A percentile compares a stretch with the other conserved stretches of the same genome.
phyloP scores from a whole-genome alignment of 2,329 filamentous ascomycete genomes.

The Tetracladium maxilliforme region DNA sequence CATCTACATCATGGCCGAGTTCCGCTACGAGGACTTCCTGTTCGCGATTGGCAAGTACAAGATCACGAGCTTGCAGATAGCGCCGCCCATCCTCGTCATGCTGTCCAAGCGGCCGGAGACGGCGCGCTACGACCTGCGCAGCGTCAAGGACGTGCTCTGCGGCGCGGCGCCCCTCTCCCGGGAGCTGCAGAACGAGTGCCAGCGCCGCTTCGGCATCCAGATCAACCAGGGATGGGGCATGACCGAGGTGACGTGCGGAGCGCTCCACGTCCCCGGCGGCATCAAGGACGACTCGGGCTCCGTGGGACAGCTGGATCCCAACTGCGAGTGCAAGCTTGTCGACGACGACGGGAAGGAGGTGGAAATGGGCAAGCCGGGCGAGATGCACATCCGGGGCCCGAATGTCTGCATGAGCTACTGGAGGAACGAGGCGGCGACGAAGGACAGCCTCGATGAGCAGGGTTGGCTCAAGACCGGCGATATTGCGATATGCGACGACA shows the following conservation, averaged over 20 bases:
- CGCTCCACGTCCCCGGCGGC: slow-evolving; percentile 23
- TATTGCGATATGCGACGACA: slow-evolving; percentile 29
- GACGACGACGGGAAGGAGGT: slow-evolving; percentile 37
- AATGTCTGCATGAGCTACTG: slow-evolving; percentile 45
- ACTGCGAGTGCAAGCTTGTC: slow-evolving; percentile 35
- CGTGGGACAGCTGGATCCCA: slow-evolving; percentile 37
- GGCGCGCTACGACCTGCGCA: slow-evolving; percentile 33
- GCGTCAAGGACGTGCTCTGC: slow-evolving; percentile 27
- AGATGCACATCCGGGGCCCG: slow-evolving; percentile 37
- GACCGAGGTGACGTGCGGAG: slow-evolving; percentile 35
- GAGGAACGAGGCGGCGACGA: slow-evolving; percentile 37
- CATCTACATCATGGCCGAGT: slow-evolving; percentile 41
- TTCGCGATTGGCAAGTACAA: slow-evolving; percentile 30
- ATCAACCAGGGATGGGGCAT: slow-evolving; percentile 44
- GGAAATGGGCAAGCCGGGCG: slow-evolving; percentile 28
- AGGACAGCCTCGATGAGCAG: slow-evolving; percentile 29
- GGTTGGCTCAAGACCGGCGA: slow-evolving; percentile 48
- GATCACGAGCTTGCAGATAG: slow-evolving; percentile 36
- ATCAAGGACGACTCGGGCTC: slow-evolving; percentile 23
- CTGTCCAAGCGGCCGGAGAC: slow-evolving; percentile 41
- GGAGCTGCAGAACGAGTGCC: slow-evolving; percentile 28
- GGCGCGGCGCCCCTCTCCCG: slow-evolving; percentile 36
- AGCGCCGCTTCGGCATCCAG: slow-evolving; percentile 21
- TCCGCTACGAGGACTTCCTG: slow-evolving; percentile 37
- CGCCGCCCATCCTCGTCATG: slow-evolving; percentile 42